A percentile compares a stretch with the other conserved stretches of the same genome.
Evolutionary conservation across 2,329 filamentous ascomycete genomes (phyloP).

Genomic region (Penicillium digitatum): DNA sequence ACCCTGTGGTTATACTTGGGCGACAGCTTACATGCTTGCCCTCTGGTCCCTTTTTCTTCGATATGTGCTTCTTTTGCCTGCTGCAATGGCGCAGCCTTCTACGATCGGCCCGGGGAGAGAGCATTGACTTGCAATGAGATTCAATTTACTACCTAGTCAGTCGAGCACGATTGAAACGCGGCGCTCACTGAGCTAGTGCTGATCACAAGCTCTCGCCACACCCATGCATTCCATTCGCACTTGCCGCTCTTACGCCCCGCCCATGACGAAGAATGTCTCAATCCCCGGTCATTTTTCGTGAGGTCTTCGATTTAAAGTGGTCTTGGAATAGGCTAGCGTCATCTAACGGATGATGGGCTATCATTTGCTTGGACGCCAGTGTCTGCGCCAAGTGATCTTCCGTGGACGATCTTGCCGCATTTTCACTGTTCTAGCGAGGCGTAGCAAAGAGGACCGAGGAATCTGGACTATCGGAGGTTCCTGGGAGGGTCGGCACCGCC

Average conservation of each 20-base stretch:
- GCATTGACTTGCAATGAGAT: not conserved
- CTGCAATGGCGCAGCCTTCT: not conserved
- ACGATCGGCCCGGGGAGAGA: not conserved
- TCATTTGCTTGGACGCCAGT: not conserved
- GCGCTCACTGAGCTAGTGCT: constrained; percentile 1
- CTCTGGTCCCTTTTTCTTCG: not conserved
- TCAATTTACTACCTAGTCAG: not conserved
- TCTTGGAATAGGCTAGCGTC: not conserved
- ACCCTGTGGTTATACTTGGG: not conserved
- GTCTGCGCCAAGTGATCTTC: not conserved
- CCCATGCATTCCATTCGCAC: not conserved
- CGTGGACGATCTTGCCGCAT: not conserved
- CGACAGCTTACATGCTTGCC: not conserved
- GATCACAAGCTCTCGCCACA: not conserved
- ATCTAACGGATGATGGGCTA: not conserved
- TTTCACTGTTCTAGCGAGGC: not conserved
- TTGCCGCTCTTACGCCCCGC: constrained; percentile 1
- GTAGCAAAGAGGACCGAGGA: not conserved
- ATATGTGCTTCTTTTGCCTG: not conserved
- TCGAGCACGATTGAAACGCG: not conserved
- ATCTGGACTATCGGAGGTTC: not conserved
- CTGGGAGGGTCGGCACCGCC: not conserved
- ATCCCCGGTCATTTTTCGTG: not conserved
- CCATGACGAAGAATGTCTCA: constrained; percentile 2
- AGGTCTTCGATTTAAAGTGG: not conserved